Evolutionary conservation across 345 rosid genomes (phyloP).

Genomic region (Hypericum androsaemum): DNA sequence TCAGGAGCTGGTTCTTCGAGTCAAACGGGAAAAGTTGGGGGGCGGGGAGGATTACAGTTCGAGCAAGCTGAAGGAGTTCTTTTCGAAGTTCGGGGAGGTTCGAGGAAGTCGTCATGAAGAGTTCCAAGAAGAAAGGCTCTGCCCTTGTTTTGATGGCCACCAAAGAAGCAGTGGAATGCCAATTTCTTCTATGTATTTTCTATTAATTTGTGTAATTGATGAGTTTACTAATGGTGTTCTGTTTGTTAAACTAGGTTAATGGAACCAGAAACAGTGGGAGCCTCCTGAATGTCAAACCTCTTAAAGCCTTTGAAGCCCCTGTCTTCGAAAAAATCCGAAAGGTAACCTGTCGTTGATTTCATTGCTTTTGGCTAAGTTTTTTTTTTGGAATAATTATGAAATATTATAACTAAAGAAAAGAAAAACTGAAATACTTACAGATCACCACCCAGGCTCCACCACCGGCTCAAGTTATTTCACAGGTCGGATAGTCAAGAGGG

Average conservation of each 20-base stretch:
- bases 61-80: slow-evolving; percentile 49
- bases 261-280: slow-evolving; percentile 52
- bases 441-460: too few species aligned
- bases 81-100: slow-evolving; percentile 65
- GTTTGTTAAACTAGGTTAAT: slow-evolving; percentile 35
- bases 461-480: too few species aligned
- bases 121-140: slow-evolving; percentile 62
- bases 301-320: slow-evolving; percentile 65
- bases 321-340: slow-evolving; percentile 52
- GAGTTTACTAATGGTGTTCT: neutral
- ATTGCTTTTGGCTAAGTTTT: too few species aligned
- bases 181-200: neutral
- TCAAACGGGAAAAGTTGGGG: slow-evolving; percentile 49
- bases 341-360: slow-evolving; percentile 21
- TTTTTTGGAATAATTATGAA: too few species aligned
- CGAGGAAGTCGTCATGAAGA: slow-evolving; percentile 71
- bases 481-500: too few species aligned
- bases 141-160: slow-evolving; percentile 77
- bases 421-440: too few species aligned
- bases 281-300: slow-evolving; percentile 66
- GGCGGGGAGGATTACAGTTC: slow-evolving; percentile 53
- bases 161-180: slow-evolving; percentile 67
- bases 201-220: neutral
- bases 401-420: too few species aligned
- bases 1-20: slow-evolving; percentile 59